Evolutionary conservation across 371 early-diverging fungal genomes (phyloP).

Genomic region (Apophysomyces elegans): DNA sequence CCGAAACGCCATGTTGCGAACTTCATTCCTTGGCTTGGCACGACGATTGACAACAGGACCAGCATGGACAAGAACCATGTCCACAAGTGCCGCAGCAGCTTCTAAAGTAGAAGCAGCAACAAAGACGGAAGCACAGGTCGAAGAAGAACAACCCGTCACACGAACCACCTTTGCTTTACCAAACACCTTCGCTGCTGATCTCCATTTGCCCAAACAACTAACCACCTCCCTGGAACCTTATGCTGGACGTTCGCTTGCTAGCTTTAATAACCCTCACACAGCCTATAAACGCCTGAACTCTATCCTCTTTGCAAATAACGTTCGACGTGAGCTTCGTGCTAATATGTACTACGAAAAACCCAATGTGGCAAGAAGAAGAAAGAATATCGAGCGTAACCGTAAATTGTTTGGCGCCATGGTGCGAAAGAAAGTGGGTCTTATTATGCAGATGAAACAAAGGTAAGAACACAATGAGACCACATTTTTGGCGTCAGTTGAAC

Average conservation of each 20-base stretch:
- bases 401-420: slow-evolving; percentile 58
- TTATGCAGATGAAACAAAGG: slow-evolving; percentile 68
- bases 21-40: slow-evolving; percentile 17
- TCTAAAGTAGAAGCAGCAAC: slow-evolving; percentile 15
- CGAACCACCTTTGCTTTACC: slow-evolving; percentile 19
- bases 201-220: slow-evolving; percentile 29
- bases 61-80: slow-evolving; percentile 30
- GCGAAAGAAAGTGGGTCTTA: slow-evolving; percentile 59
- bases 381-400: slow-evolving; percentile 52
- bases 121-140: not conserved
- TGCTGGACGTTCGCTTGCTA: slow-evolving; percentile 51
- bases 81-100: slow-evolving; percentile 15
- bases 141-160: slow-evolving; percentile 16
- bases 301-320: slow-evolving; percentile 51
- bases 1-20: slow-evolving; percentile 11
- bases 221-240: slow-evolving; percentile 45
- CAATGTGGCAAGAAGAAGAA: slow-evolving; percentile 53
- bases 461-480: slow-evolving; percentile 23
- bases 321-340: slow-evolving; percentile 47
- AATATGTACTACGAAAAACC: slow-evolving; percentile 63
- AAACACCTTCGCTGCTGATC: slow-evolving; percentile 21
- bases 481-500: not conserved
- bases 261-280: slow-evolving; percentile 39
- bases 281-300: slow-evolving; percentile 49
- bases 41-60: slow-evolving; percentile 12